Evolutionary conservation across 495 filamentous ascomycete species (phyloP), one percentile per base, ranked within the genome.

Genomic region (Penicillium alfredii): DNA sequence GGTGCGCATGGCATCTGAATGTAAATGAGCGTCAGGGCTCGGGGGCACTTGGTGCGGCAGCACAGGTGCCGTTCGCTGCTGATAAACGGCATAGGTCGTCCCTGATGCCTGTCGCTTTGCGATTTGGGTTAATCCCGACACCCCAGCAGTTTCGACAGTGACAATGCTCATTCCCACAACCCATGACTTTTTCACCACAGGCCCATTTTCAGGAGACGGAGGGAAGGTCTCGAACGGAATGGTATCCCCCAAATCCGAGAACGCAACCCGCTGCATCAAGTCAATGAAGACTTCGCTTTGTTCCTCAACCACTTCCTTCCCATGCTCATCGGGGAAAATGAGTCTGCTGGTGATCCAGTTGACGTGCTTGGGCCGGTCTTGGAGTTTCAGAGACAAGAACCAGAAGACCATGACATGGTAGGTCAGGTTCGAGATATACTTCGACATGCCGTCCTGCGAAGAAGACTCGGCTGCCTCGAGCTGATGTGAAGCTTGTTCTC

Each of bases 381-480:
- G 70, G 20, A 95, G 72, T 55, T 84, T 88, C 41, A 97, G 56
- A 5, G 86, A 83, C 34, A 97, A 66, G 56, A 94, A 97, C 93
- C 93, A 99, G 49, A 94, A 94, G 3, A 86, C 85, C 47, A 97
- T 87, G 47, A 94, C 88, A 58, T 97, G 88, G 55, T 94, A 94
- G 4, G 92, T 89, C 15, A 96, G 66, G 1, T 86, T 81, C 53
- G 88, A 88, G 18, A 97, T 86, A 55, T 99, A 99, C 55, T 88
- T 86, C 11, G 64, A 66, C 54, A 69, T 64, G 8, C 51, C 63
- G 33, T 71, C 65, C 16, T 67, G 64, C 9, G 49, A 33, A 8
- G 52, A 47, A 17, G 51, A 35, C 20, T 66, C 64, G 0, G 49
- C 38, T 16, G 47, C 38, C 14, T 68, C 66, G 10, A 51, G 40